phyloP scores from a whole-genome alignment of 2,329 filamentous ascomycete species.

The Aspergillus pseudotamarii region DNA sequence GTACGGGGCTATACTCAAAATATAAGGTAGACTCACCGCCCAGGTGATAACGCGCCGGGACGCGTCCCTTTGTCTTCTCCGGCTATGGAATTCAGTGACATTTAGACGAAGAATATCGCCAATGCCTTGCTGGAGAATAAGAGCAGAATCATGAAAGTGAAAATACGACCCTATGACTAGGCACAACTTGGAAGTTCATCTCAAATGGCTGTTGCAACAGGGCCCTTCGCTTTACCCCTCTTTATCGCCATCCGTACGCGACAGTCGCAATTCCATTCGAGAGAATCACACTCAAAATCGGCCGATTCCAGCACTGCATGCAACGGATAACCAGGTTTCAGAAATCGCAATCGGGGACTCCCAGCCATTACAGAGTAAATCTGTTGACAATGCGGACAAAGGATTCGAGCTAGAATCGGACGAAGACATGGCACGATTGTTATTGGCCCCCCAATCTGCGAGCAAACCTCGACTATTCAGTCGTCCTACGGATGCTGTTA shows the following conservation, averaged over 20 bases:
- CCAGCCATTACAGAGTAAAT: slow-evolving; percentile 6
- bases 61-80: slow-evolving; percentile 20
- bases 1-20: not conserved
- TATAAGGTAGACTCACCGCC: slow-evolving; percentile 11
- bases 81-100: slow-evolving; percentile 5
- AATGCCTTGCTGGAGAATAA: slow-evolving; percentile 10
- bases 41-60: slow-evolving; percentile 30
- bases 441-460: slow-evolving; percentile 43
- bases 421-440: slow-evolving; percentile 48
- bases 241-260: slow-evolving; percentile 32
- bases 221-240: slow-evolving; percentile 38
- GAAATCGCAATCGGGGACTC: slow-evolving; percentile 16
- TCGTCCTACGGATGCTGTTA: slow-evolving; percentile 24
- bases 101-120: not conserved
- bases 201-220: slow-evolving; percentile 51
- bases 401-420: slow-evolving; percentile 29
- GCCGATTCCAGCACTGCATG: slow-evolving; percentile 9
- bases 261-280: slow-evolving; percentile 19
- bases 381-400: slow-evolving; percentile 27
- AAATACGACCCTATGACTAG: slow-evolving; percentile 50
- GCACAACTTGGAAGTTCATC: slow-evolving; percentile 49
- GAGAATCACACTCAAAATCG: slow-evolving; percentile 7
- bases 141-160: slow-evolving; percentile 29
- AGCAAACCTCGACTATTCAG: slow-evolving; percentile 46
- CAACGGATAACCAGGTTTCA: slow-evolving; percentile 9